Conservation (phyloP, 108 stramenopile species). For the Cyclotella sp. region DNA sequence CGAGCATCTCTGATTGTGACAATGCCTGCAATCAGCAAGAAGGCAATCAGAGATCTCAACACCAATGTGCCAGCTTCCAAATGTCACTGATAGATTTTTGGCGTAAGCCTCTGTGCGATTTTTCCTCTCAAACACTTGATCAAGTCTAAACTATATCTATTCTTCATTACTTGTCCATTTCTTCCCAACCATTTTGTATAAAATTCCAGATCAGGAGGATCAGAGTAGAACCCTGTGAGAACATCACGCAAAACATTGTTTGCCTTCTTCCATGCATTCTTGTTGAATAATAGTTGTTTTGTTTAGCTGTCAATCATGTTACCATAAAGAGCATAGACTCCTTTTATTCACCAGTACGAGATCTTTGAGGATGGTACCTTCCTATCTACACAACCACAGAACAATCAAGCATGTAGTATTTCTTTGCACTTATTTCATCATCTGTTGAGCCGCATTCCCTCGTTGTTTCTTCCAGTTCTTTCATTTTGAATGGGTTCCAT, state of each 20-base stretch:
- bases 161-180: constrained; percentile 18
- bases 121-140: constrained; percentile 35
- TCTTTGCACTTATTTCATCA: not conserved
- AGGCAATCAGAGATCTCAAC: constrained; percentile 31
- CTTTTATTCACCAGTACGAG: constrained; percentile 46
- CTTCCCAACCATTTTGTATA: constrained; percentile 17
- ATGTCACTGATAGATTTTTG: constrained; percentile 34
- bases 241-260: constrained; percentile 50
- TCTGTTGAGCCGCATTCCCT: not conserved
- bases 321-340: constrained; percentile 37
- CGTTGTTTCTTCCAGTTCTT: constrained; percentile 14
- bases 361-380: constrained; percentile 17
- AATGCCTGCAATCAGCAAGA: constrained; percentile 31
- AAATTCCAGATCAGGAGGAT: constrained; percentile 38
- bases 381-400: constrained; percentile 11
- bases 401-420: constrained; percentile 16
- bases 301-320: constrained; percentile 30
- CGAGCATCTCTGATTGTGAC: constrained; percentile 35
- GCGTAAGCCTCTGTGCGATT: constrained; percentile 37
- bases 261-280: constrained; percentile 42
- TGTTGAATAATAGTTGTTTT: constrained; percentile 42
- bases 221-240: constrained; percentile 29
- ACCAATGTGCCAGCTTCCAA: constrained; percentile 35
- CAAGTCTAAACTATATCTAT: constrained; percentile 33
- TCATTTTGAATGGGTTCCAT: constrained; percentile 15